Evolutionary conservation across 2,329 filamentous ascomycete species (phyloP).

Genomic region (Trichoderma aggressivum): DNA sequence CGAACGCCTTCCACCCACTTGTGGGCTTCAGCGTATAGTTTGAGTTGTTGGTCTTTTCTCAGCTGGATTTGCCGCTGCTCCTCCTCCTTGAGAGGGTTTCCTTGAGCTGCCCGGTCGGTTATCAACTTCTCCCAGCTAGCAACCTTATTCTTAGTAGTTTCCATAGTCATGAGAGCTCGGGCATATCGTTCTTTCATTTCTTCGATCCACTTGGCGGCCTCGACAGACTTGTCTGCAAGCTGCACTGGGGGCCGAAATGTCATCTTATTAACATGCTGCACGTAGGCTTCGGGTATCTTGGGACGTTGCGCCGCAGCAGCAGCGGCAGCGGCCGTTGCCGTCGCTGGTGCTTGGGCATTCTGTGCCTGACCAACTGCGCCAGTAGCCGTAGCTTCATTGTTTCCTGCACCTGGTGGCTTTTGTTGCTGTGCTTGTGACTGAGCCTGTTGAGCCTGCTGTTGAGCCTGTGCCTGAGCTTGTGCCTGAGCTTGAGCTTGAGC

Average conservation of each 20-base stretch:
- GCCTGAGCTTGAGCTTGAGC: conserved; percentile 22
- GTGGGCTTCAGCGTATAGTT: conserved; percentile 45
- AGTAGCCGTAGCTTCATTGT: conserved; percentile 9
- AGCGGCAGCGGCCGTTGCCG: conserved; percentile 22
- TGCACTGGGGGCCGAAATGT: conserved; percentile 44
- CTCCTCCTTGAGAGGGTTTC: conserved; percentile 44
- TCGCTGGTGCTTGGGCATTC: conserved; percentile 22
- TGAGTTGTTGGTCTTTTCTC: conserved; percentile 43
- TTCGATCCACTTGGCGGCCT: conserved; percentile 48
- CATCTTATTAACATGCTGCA: conserved; percentile 47
- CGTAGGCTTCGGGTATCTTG: conserved; percentile 43
- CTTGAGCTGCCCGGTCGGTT: conserved; percentile 42
- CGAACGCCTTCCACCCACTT: conserved; percentile 48
- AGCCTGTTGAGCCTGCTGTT: conserved; percentile 20
- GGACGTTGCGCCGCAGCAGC: conserved; percentile 23
- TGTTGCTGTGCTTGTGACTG: conserved; percentile 21
- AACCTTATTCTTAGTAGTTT: conserved; percentile 41
- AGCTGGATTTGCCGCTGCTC: conserved; percentile 45
- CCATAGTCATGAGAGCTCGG: conserved; percentile 49
- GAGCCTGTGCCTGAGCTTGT: conserved; percentile 20
- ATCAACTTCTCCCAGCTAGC: conserved; percentile 41
- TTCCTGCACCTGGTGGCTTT: conserved; percentile 14
- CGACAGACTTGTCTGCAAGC: conserved; percentile 41
- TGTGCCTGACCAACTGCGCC: conserved; percentile 21
- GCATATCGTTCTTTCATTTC: conserved; percentile 48